A percentile compares a stretch with the other conserved stretches of the same genome.
These are phyloP conservation scores for Neurospora pannonica DNA, from an alignment of 495 filamentous ascomycete genomes.

Conservation along the genomic window DNA sequence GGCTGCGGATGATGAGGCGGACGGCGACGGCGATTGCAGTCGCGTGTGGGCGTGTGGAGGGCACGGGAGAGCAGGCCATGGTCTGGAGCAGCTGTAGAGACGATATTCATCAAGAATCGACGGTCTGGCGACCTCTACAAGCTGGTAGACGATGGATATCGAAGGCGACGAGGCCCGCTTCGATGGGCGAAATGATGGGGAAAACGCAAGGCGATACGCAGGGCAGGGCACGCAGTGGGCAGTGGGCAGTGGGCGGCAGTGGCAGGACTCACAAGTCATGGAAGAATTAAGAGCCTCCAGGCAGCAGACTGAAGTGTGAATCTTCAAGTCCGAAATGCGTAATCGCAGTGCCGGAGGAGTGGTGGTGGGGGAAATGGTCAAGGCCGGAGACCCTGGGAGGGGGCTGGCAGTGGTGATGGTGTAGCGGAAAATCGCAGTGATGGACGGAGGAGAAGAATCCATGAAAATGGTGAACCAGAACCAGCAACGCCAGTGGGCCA, in stretches of 20 bases:
- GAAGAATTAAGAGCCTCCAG: slow-evolving; percentile 18
- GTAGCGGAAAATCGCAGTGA: slow-evolving; percentile 27
- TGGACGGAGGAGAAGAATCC: slow-evolving; percentile 24
- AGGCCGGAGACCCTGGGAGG: slow-evolving; percentile 18
- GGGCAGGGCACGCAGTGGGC: slow-evolving; percentile 7
- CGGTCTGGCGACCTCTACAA: slow-evolving; percentile 21
- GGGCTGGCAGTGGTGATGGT: slow-evolving; percentile 24
- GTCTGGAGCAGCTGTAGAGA: slow-evolving; percentile 20
- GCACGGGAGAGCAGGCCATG: slow-evolving; percentile 6
- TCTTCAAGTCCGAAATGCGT: slow-evolving; percentile 3
- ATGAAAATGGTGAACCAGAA: slow-evolving; percentile 26
- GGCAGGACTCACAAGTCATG: slow-evolving; percentile 31
- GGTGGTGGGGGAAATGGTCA: slow-evolving; percentile 15
- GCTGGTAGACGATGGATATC: slow-evolving; percentile 18
- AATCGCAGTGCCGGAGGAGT: slow-evolving; percentile 3
- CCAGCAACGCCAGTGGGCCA: slow-evolving; percentile 4
- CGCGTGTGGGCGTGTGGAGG: slow-evolving; percentile 12
- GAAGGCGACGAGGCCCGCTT: slow-evolving; percentile 31
- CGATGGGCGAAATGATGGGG: slow-evolving; percentile 33
- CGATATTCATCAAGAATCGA: slow-evolving; percentile 24
- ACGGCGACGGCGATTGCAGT: slow-evolving; percentile 31
- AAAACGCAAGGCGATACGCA: slow-evolving; percentile 17
- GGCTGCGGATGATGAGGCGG: slow-evolving; percentile 26
- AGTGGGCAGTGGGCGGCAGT: background rate
- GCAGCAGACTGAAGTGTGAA: slow-evolving; percentile 16